Conservation (phyloP, 78 protist species). For the Speleostelium caveatum region DNA sequence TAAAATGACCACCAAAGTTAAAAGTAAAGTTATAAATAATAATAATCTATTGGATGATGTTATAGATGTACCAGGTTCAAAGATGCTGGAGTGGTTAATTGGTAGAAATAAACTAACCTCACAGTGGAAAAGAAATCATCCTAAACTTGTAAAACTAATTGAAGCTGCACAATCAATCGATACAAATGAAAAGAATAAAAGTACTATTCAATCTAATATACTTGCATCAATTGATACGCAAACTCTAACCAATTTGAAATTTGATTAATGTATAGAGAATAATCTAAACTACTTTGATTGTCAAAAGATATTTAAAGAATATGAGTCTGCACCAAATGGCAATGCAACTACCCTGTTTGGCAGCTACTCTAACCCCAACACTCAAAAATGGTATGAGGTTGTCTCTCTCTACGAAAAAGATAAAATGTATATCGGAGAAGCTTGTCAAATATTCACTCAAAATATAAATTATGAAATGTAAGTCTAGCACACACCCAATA, state of each 20-base stretch:
- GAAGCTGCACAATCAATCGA: constrained; percentile 3
- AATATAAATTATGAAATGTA: constrained; percentile 69
- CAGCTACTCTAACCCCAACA: constrained; percentile 33
- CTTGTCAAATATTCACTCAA: constrained; percentile 47
- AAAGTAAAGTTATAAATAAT: background rate
- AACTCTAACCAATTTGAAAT: background rate
- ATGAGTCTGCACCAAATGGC: constrained; percentile 5
- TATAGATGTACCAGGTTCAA: constrained; percentile 55
- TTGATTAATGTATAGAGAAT: background rate
- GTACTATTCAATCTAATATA: background rate
- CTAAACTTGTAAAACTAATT: background rate
- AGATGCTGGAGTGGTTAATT: constrained; percentile 46
- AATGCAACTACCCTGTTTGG: constrained; percentile 40
- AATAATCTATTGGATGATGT: background rate
- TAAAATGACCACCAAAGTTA: background rate
- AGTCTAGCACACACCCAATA: no score
- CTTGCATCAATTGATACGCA: background rate
- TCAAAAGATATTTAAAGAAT: constrained; percentile 43
- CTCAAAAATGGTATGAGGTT: constrained; percentile 72
- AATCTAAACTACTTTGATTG: constrained; percentile 21
- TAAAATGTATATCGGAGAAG: constrained; percentile 20
- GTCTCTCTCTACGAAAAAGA: constrained; percentile 37
- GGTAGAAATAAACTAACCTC: constrained; percentile 40
- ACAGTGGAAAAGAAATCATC: constrained; percentile 51
- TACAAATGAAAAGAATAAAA: background rate